These are phyloP conservation scores for Ceratocystis smalleyi DNA, from an alignment of 2,329 filamentous ascomycete genomes.

Conservation along the genomic window DNA sequence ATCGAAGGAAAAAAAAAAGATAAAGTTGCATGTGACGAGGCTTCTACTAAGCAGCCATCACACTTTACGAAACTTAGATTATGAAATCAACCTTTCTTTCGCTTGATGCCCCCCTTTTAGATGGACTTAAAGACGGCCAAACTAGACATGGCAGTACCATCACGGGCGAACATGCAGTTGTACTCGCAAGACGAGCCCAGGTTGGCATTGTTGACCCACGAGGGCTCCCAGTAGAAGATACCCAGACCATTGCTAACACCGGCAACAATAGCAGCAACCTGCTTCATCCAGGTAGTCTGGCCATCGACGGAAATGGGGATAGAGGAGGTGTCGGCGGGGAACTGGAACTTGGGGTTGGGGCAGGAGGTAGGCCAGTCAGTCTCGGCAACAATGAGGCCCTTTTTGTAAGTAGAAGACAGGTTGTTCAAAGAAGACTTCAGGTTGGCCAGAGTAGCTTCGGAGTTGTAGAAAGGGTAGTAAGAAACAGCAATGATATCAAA, in stretches of 20 bases:
- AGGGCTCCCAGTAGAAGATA: slow-evolving; percentile 60
- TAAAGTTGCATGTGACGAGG: not conserved
- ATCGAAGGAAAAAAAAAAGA: not conserved
- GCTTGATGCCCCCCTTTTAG: not conserved
- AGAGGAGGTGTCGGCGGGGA: slow-evolving; percentile 41
- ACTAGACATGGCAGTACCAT: slow-evolving; percentile 39
- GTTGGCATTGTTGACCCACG: slow-evolving; percentile 50
- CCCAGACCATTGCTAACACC: slow-evolving; percentile 40
- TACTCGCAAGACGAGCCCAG: slow-evolving; percentile 50
- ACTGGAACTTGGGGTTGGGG: slow-evolving; percentile 39
- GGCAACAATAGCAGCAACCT: slow-evolving; percentile 41
- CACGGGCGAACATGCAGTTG: slow-evolving; percentile 45
- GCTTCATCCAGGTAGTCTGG: slow-evolving; percentile 45
- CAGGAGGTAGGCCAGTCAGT: slow-evolving; percentile 55
- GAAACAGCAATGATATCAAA: slow-evolving; percentile 59
- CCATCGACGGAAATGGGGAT: slow-evolving; percentile 50
- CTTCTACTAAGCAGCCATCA: not conserved
- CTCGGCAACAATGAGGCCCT: slow-evolving; percentile 54
- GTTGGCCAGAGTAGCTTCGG: slow-evolving; percentile 40
- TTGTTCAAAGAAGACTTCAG: slow-evolving; percentile 41
- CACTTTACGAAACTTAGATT: not conserved
- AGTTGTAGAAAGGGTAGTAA: slow-evolving; percentile 58
- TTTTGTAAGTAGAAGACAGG: slow-evolving; percentile 46
- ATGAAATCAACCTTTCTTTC: not conserved
- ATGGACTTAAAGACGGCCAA: slow-evolving; percentile 12